Evolutionary conservation across 225 moss, liverwort and hornwort genomes (phyloP).

Genomic region (Polytrichum commune): DNA sequence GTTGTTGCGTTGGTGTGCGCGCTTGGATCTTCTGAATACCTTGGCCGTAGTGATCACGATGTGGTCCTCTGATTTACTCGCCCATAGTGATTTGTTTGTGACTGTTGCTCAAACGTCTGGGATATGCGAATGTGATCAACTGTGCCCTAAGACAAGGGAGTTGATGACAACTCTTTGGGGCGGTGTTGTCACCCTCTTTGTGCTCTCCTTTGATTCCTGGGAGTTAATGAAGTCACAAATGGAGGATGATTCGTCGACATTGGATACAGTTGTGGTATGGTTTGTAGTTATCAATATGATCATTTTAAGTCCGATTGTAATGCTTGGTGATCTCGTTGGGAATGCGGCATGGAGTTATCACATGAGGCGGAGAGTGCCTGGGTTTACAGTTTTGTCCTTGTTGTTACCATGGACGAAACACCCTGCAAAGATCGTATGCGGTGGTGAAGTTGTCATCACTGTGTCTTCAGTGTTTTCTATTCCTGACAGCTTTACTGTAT

Average conservation of each 20-base stretch:
- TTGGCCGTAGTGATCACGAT: no score
- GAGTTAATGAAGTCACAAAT: background rate
- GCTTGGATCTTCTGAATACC: no score
- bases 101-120: no score
- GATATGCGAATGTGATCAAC: no score
- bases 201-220: background rate
- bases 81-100: no score
- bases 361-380: background rate
- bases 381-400: no score
- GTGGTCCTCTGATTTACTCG: no score
- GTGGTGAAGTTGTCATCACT: background rate
- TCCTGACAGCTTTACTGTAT: background rate
- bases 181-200: background rate
- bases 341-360: background rate
- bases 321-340: background rate
- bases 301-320: no score
- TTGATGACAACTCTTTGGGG: background rate
- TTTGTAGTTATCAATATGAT: fast-evolving
- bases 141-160: background rate
- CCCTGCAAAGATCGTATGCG: background rate
- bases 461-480: background rate
- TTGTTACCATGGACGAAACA: background rate
- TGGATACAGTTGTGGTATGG: background rate
- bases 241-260: background rate
- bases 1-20: no score